phyloP scores from a whole-genome alignment of 140 eudicot species.

The Cichorium intybus region DNA sequence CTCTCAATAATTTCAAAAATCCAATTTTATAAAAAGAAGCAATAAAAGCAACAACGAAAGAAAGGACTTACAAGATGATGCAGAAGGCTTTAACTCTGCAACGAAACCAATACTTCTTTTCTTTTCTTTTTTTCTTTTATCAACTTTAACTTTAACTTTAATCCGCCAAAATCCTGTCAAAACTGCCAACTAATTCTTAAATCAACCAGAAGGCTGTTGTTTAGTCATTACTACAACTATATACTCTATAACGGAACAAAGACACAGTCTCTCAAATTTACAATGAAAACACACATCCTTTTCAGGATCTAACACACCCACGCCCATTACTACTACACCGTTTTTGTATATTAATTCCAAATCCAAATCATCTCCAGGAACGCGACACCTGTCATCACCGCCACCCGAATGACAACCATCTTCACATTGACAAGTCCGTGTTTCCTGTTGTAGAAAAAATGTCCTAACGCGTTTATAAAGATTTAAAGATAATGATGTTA shows the following conservation, averaged over 20 bases:
- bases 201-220: constrained; percentile 44
- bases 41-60: too few relatives aligned
- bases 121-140: constrained; percentile 27
- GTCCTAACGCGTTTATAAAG: constrained; percentile 42
- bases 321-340: constrained; percentile 72
- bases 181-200: constrained; percentile 35
- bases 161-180: constrained; percentile 38
- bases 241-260: constrained; percentile 82
- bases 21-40: too few relatives aligned
- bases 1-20: too few relatives aligned
- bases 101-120: constrained; percentile 28
- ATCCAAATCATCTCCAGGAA: too few relatives aligned
- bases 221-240: constrained; percentile 53
- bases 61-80: constrained; percentile 15
- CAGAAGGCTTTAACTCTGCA: not conserved
- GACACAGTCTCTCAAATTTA: constrained; percentile 79
- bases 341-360: constrained; percentile 51
- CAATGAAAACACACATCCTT: constrained; percentile 60
- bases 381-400: constrained; percentile 33
- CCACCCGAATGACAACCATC: constrained; percentile 47
- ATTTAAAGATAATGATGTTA: constrained; percentile 55
- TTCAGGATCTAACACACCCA: constrained; percentile 40
- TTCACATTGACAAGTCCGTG: constrained; percentile 30
- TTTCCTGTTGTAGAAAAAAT: constrained; percentile 17
- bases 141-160: constrained; percentile 24